Evolutionary conservation across 2,329 filamentous ascomycete species (phyloP), one percentile per base, ranked within the genome.

Genomic region (Ceratocystis colombiana): DNA sequence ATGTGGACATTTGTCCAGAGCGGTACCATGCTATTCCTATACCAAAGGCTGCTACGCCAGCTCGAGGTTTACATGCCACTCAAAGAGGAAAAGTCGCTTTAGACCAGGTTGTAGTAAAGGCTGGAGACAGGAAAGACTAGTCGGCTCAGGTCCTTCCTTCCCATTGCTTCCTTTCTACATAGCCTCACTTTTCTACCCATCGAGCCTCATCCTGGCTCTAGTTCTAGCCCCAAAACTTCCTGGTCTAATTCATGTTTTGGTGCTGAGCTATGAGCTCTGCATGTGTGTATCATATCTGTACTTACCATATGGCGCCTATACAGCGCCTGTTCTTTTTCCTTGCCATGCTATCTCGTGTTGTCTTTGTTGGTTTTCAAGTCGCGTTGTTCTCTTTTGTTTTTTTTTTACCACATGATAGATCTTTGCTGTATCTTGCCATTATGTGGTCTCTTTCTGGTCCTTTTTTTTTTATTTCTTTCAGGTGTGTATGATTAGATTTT

Each of bases 1-100:
- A 90, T 97, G 15, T 99, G 94, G 94, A 99, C 94, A 25, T 96
- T 93, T 72, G 90, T 97, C 67, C 94, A 99, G 78, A 96, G 89
- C 73, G 89, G 92, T 53, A 96, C 90, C 70, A 97, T 97, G 93
- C 80, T 97, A 73, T 92, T 97, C 71, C 79, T 96, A 74, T 97
- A 97, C 75, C 93, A 97, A 77, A 88, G 87, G 68, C 79, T 97
- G 66, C 77, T 97, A 73, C 86, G 88, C 72, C 84, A 87, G 76
- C 82, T 97, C 70, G 88, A 92, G 66, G 70, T 75, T 50, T 77
- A 77, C 73, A 71, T 72, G 67, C 76, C 75, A 1, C 64, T 70
- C 15, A 75, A 75, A 66, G 67, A 68, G 28, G 65, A 74, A 57
- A 70, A 70, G 57, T 61, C 66, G 37, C 50, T 69, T 20, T 71